Base-by-base conservation (phyloP, 306 rosid genomes). In the Castanopsis chinensis region DNA sequence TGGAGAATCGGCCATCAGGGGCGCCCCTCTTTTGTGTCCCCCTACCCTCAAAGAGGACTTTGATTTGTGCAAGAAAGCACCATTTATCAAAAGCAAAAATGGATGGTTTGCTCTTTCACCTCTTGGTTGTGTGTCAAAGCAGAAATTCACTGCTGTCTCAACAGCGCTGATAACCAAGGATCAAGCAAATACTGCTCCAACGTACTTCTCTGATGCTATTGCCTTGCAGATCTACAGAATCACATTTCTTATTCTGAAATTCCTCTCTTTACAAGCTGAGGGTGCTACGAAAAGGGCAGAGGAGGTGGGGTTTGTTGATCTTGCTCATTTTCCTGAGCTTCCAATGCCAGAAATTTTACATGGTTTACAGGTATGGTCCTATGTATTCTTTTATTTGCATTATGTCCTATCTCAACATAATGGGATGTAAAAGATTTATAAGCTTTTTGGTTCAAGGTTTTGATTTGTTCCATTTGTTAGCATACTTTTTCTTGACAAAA, bases 281-380 rank as follows among this genome's bases (percentile, higher is more conserved):
- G 90, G 97, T 73, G 99, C 99, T 80, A 88, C 94, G 79, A 88
- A 79, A 89, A 89, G 93, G 87, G 97, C 98, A 8, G 93, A 92
- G 91, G 99, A 92, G 84, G 92, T 88, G 71, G 98, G 98, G 18
- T 92, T 86, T 83, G 89, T 95, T 75, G 99, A 95, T 88, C 94
- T 90, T 83, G 90, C 97, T 61, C 92, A 90, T 90, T 95, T 95
- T 90, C 98, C 98, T 8, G 96, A 92, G 87, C 97, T 95, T 75
- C 99, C 98, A 6, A 89, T 92, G 98, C 99, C 94, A 72, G 99
- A 92, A 82, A 95, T 95, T 79, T 87, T 92, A 85, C 97, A 95
- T 64, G 99, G 98, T 59, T 83, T 92, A 75, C 98, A 93, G 96
- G 99, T 91, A 85, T 43, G 37, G 32, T 51, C 15, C 32, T 63